Conservation (phyloP, 2,329 filamentous ascomycete genomes). For the Aureobasidium vineae region DNA sequence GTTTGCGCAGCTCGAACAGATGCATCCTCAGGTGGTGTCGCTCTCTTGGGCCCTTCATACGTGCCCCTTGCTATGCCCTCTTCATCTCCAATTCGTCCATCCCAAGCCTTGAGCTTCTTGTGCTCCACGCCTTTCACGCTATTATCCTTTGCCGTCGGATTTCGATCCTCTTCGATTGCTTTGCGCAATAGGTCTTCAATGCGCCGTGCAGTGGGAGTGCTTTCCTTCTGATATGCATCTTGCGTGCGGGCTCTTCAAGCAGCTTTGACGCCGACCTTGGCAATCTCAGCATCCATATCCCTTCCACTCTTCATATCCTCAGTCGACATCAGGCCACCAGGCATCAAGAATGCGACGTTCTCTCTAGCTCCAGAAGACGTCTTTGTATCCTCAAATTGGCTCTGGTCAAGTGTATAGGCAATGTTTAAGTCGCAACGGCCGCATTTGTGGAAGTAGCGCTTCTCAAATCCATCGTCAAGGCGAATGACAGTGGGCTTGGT, state of each 20-base stretch:
- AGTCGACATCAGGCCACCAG: slow-evolving; percentile 59
- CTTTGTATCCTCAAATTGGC: slow-evolving; percentile 45
- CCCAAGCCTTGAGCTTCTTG: background rate
- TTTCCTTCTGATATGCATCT: background rate
- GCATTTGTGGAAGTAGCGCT: slow-evolving; percentile 59
- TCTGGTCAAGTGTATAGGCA: slow-evolving; percentile 60
- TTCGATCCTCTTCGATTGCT: too few species aligned
- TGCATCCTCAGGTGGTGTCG: background rate
- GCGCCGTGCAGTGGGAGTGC: background rate
- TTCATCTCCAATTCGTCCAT: background rate
- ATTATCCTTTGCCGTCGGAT: background rate
- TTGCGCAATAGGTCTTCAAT: too few species aligned
- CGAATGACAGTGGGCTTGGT: slow-evolving; percentile 42
- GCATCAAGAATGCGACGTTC: slow-evolving; percentile 60
- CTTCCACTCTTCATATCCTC: slow-evolving; percentile 53
- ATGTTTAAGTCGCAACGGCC: slow-evolving; percentile 59
- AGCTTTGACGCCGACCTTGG: slow-evolving; percentile 20
- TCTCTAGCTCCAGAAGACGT: slow-evolving; percentile 39
- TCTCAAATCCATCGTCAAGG: slow-evolving; percentile 63
- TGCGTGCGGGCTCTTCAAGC: slow-evolving; percentile 12
- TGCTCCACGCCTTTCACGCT: background rate
- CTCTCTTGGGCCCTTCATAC: background rate
- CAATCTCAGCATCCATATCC: slow-evolving; percentile 31
- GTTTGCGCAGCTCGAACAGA: background rate
- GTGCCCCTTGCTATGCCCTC: background rate